A percentile compares a stretch with the other conserved stretches of the same genome.
phyloP scores from a whole-genome alignment of 2,329 filamentous ascomycete genomes.

The Aspergillus eucalypticola region DNA sequence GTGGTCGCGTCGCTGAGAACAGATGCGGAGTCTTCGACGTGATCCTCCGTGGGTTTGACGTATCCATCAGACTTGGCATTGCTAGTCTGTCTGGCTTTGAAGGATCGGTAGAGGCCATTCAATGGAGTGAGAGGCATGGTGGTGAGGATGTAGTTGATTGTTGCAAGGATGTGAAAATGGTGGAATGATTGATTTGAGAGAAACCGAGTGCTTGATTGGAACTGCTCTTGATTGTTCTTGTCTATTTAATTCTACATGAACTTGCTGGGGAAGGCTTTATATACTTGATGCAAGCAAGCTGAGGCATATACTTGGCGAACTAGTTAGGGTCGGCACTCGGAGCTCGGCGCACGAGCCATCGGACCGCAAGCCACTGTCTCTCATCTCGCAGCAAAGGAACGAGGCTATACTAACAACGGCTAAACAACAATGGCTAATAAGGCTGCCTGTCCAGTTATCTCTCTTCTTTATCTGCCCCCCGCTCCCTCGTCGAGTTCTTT shows the following conservation, averaged over 20 bases:
- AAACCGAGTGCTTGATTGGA: background rate
- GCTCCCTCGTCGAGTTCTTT: background rate
- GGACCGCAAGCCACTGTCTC: background rate
- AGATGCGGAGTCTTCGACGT: background rate
- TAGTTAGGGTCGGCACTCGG: background rate
- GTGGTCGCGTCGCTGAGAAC: constrained; percentile 5
- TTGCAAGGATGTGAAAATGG: too few relatives aligned
- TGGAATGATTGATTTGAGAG: too few relatives aligned
- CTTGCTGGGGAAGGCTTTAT: background rate
- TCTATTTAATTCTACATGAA: background rate
- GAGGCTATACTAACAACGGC: background rate
- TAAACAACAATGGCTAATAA: background rate
- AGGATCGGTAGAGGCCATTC: background rate
- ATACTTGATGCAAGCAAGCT: background rate
- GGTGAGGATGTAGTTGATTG: background rate
- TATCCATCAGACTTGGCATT: background rate
- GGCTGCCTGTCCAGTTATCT: background rate
- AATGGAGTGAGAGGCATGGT: background rate
- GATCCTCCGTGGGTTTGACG: background rate
- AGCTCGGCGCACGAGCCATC: constrained; percentile 1
- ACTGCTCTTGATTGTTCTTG: background rate
- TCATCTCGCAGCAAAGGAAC: background rate
- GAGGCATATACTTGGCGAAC: too few relatives aligned
- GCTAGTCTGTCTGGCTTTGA: background rate
- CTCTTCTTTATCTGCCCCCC: background rate